A percentile compares a stretch with the other conserved stretches of the same genome.
These are phyloP conservation scores for Fusarium nodosum DNA, from an alignment of 2,329 filamentous ascomycete genomes.

Conservation along the genomic window DNA sequence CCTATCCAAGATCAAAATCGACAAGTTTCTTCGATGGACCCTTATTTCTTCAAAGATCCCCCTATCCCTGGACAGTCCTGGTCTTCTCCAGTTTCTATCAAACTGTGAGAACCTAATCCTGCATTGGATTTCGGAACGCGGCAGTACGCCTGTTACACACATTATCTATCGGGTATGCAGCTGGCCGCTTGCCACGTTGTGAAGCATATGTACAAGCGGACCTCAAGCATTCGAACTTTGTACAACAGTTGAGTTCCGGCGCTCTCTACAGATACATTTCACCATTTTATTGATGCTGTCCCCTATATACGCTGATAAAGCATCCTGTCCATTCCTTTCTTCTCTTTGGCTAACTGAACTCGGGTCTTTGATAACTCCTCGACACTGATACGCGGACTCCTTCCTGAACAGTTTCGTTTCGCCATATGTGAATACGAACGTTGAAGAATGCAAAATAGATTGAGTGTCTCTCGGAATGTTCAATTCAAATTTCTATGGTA, in stretches of 20 bases:
- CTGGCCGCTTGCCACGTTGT: conserved; percentile 21
- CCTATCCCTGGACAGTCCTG: not conserved
- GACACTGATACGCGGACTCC: not conserved
- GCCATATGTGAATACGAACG: not conserved
- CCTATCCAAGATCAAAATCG: not conserved
- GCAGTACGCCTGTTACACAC: conserved; percentile 18
- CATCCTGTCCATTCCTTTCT: not conserved
- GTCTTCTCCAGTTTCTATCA: not conserved
- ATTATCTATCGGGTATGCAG: conserved; percentile 26
- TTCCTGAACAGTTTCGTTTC: not conserved
- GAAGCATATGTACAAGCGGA: not conserved
- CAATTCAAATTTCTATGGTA: not conserved
- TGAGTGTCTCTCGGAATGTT: not conserved
- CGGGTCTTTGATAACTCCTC: not conserved
- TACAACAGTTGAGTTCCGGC: not conserved
- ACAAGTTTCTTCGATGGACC: not conserved
- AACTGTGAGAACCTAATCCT: not conserved
- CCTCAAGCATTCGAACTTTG: conserved; percentile 9
- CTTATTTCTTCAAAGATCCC: not conserved
- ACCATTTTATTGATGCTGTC: not conserved
- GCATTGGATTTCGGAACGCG: conserved; percentile 9
- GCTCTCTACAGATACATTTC: not conserved
- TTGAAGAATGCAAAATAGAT: not conserved
- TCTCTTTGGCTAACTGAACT: not conserved
- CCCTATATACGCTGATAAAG: not conserved